These are phyloP conservation scores for Cercospora zeae-maydis DNA, from an alignment of 2,329 filamentous ascomycete genomes.

Conservation along the genomic window DNA sequence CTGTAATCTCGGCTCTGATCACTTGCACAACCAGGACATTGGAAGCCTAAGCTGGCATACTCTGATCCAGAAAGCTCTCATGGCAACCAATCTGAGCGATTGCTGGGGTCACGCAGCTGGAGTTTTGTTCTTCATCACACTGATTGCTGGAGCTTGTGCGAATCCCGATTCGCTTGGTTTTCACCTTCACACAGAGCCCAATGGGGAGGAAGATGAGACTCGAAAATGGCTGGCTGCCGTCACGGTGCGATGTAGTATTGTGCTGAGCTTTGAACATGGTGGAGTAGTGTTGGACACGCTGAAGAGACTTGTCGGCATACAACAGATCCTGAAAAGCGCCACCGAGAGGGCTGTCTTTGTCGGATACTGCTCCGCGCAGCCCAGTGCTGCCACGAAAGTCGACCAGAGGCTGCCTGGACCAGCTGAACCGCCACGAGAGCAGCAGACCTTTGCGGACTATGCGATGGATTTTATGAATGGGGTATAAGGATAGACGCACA, in stretches of 20 bases:
- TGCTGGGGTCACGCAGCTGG: slow-evolving; percentile 37
- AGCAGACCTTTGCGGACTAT: slow-evolving; percentile 21
- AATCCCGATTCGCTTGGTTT: slow-evolving; percentile 19
- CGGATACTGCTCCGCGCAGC: not conserved
- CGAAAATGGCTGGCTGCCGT: slow-evolving; percentile 35
- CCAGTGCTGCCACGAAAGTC: not conserved
- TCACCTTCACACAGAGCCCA: slow-evolving; percentile 11
- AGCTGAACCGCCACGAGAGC: slow-evolving; percentile 7
- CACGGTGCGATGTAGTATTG: slow-evolving; percentile 32
- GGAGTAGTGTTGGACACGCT: slow-evolving; percentile 29
- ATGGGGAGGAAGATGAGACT: slow-evolving; percentile 27
- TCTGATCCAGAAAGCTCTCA: slow-evolving; percentile 28
- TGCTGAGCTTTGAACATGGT: slow-evolving; percentile 35
- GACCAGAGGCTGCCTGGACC: slow-evolving; percentile 5
- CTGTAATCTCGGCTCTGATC: slow-evolving; percentile 3
- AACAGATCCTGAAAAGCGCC: slow-evolving; percentile 23
- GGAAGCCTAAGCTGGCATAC: slow-evolving; percentile 20
- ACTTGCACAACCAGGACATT: slow-evolving; percentile 1
- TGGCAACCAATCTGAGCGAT: slow-evolving; percentile 29
- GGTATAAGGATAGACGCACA: not conserved
- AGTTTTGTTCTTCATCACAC: slow-evolving; percentile 34
- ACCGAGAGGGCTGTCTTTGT: slow-evolving; percentile 7
- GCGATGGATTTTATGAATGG: slow-evolving; percentile 19
- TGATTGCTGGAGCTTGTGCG: slow-evolving; percentile 34
- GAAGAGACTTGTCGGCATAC: slow-evolving; percentile 30